phyloP scores from a whole-genome alignment of 1,284 basidiomycete genomes.

The Mycena sp. region DNA sequence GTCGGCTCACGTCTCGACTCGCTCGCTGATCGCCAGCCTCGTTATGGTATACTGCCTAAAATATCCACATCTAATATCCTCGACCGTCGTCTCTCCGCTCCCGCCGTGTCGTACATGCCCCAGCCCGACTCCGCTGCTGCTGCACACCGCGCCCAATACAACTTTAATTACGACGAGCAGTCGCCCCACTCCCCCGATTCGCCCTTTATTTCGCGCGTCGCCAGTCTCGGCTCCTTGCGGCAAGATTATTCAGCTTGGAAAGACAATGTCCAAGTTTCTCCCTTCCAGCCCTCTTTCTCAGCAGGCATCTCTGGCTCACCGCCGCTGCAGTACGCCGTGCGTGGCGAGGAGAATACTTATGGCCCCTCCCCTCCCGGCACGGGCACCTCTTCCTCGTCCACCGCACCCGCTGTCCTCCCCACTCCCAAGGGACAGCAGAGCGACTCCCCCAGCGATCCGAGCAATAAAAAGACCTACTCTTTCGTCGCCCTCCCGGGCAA shows the following conservation, averaged over 20 bases:
- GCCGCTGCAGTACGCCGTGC: constrained; percentile 51
- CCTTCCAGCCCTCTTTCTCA: constrained; percentile 47
- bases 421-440: constrained; percentile 18
- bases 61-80: constrained; percentile 47
- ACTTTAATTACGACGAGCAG: constrained; percentile 29
- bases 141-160: constrained; percentile 30
- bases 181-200: constrained; percentile 36
- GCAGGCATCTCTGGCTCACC: constrained; percentile 47
- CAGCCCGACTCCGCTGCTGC: constrained; percentile 4
- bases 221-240: constrained; percentile 29
- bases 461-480: constrained; percentile 76
- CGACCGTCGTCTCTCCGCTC: constrained; percentile 75
- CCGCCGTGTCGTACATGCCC: constrained; percentile 51
- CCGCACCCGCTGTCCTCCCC: constrained; percentile 36
- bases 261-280: constrained; percentile 34
- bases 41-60: constrained; percentile 31
- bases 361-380: constrained; percentile 69
- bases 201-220: constrained; percentile 34
- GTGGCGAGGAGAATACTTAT: constrained; percentile 58
- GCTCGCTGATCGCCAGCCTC: constrained; percentile 26
- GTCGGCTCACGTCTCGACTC: constrained; percentile 14
- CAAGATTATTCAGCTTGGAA: constrained; percentile 33
- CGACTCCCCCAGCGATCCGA: constrained; percentile 41
- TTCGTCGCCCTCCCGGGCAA: constrained; percentile 85
- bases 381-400: constrained; percentile 59